Evolutionary conservation across 441 rosid species (phyloP).

Genomic region (Dalechampia spathulata): DNA sequence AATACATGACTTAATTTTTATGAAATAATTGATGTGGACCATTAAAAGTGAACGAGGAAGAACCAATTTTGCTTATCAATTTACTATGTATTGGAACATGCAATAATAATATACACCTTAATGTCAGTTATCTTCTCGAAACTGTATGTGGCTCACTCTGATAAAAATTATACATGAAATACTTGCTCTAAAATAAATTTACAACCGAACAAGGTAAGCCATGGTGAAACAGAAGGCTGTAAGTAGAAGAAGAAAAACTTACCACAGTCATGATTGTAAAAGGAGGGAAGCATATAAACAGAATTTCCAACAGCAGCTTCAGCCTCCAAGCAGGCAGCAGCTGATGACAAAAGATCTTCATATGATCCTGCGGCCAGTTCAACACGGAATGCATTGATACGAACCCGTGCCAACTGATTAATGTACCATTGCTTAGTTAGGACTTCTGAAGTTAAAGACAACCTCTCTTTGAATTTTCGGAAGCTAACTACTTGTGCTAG

Average conservation of each 20-base stretch:
- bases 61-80: too few species aligned
- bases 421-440: constrained; percentile 70
- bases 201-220: constrained; percentile 1
- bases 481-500: constrained; percentile 10
- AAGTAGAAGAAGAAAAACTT: constrained; percentile 5
- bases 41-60: too few species aligned
- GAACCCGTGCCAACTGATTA: constrained; percentile 56
- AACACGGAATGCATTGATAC: constrained; percentile 74
- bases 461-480: constrained; percentile 11
- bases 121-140: not conserved
- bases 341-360: constrained; percentile 70
- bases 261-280: constrained; percentile 83
- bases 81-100: too few species aligned
- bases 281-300: constrained; percentile 79
- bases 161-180: not conserved
- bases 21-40: too few species aligned
- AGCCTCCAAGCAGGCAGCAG: constrained; percentile 68
- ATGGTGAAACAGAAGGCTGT: not conserved
- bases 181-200: not conserved
- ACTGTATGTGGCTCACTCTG: not conserved
- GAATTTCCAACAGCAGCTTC: constrained; percentile 84
- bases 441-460: constrained; percentile 52
- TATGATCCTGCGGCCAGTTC: constrained; percentile 61
- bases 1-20: too few species aligned
- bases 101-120: not conserved